These are phyloP conservation scores for Trichoderma virens DNA, from an alignment of 495 filamentous ascomycete genomes.

Conservation along the genomic window DNA sequence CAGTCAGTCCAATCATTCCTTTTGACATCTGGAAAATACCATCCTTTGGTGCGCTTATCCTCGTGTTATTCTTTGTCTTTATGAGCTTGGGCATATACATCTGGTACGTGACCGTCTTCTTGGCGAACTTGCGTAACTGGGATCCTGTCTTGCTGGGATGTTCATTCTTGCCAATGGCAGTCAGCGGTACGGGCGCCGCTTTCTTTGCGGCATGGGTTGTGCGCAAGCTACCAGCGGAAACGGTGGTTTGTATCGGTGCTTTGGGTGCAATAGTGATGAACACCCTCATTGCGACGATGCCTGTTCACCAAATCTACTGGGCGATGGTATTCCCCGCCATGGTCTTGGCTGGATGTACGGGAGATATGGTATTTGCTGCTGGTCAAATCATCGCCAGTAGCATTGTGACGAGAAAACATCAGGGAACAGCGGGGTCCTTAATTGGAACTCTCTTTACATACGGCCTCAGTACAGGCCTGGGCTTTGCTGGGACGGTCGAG, in stretches of 20 bases:
- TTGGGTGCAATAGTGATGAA: not conserved
- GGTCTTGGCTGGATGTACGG: not conserved
- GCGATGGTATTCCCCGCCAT: not conserved
- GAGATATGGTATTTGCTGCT: not conserved
- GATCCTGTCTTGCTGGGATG: not conserved
- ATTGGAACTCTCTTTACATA: conserved; percentile 24
- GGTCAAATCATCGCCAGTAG: not conserved
- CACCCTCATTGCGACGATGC: not conserved
- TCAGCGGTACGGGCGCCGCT: not conserved
- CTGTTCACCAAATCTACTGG: not conserved
- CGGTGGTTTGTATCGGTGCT: not conserved
- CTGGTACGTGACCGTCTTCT: not conserved
- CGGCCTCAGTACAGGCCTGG: not conserved
- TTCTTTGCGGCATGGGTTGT: not conserved
- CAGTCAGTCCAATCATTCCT: not conserved
- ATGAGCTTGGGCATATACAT: not conserved
- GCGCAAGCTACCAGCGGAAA: not conserved
- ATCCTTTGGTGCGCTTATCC: not conserved
- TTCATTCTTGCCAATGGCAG: not conserved
- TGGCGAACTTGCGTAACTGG: not conserved
- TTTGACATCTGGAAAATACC: not conserved
- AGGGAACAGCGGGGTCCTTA: not conserved
- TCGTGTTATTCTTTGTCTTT: not conserved
- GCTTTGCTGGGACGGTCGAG: not conserved
- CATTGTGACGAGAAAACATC: not conserved